phyloP scores from a whole-genome alignment of 345 rosid genomes.

The Barbarea vulgaris region DNA sequence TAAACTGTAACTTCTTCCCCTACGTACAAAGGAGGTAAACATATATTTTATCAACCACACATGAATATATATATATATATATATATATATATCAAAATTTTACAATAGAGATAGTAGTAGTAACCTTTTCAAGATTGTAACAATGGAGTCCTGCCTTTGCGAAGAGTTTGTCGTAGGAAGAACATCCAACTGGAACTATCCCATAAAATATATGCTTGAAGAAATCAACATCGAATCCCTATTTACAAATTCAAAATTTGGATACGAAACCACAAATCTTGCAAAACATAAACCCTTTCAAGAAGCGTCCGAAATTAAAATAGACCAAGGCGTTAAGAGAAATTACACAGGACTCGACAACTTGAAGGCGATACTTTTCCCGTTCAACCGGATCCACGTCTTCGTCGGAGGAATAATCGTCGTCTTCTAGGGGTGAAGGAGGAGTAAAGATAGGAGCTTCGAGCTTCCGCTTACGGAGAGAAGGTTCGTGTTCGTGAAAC shows the following conservation, averaged over 20 bases:
- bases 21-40: background rate
- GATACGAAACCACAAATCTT: background rate
- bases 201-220: background rate
- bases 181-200: background rate
- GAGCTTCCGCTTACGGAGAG: background rate
- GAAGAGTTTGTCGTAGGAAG: background rate
- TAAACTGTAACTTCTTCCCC: background rate
- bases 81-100: no score
- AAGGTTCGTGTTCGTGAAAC: no score
- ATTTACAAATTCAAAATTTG: background rate
- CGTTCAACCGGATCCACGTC: background rate
- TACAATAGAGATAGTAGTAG: background rate
- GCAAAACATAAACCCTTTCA: background rate
- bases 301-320: no score
- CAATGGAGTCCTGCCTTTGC: background rate
- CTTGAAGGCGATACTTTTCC: background rate
- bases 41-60: background rate
- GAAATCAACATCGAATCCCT: conserved; percentile 20
- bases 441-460: no score
- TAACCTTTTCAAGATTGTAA: conserved; percentile 7
- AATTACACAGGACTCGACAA: background rate
- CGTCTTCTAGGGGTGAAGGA: background rate
- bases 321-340: background rate
- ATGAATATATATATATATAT: background rate
- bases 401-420: background rate